A percentile compares a stretch with the other conserved stretches of the same genome.
Conservation (phyloP, 345 rosid species). For the Hypericum androsaemum region DNA sequence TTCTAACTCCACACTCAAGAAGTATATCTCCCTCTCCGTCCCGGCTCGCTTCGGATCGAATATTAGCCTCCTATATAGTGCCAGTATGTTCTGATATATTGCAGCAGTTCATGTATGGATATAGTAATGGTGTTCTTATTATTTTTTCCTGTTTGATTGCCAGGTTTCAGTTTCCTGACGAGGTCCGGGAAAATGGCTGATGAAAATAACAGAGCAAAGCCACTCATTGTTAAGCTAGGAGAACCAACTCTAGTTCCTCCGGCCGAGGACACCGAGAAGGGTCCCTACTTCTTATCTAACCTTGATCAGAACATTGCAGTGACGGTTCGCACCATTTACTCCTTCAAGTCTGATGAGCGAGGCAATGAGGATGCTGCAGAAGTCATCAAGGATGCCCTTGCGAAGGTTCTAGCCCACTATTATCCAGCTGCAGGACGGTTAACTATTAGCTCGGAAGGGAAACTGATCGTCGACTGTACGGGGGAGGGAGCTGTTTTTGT, state of each 20-base stretch:
- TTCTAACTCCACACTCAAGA: background rate
- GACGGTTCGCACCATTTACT: conserved; percentile 64
- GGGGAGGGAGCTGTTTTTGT: conserved; percentile 83
- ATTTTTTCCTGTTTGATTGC: background rate
- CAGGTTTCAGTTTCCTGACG: conserved; percentile 15
- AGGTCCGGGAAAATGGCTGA: conserved; percentile 29
- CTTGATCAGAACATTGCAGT: conserved; percentile 90
- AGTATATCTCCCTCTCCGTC: background rate
- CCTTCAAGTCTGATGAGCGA: conserved; percentile 52
- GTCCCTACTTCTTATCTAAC: conserved; percentile 61
- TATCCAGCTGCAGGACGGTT: conserved; percentile 72
- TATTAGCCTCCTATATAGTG: too few relatives aligned
- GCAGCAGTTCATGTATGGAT: too few relatives aligned
- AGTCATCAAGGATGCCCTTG: conserved; percentile 49
- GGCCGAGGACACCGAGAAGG: conserved; percentile 50
- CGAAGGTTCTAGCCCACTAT: conserved; percentile 60
- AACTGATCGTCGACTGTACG: conserved; percentile 63
- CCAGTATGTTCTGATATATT: too few relatives aligned
- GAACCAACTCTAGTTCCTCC: conserved; percentile 56
- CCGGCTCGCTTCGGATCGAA: too few relatives aligned
- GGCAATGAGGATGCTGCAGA: conserved; percentile 58
- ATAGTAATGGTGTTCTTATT: too few relatives aligned
- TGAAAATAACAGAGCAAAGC: conserved; percentile 13
- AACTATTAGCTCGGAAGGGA: conserved; percentile 59
- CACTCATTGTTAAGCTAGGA: conserved; percentile 34